Evolutionary conservation across 108 stramenopile species (phyloP).

Genomic region (Cyclotella choctawhatcheeana): DNA sequence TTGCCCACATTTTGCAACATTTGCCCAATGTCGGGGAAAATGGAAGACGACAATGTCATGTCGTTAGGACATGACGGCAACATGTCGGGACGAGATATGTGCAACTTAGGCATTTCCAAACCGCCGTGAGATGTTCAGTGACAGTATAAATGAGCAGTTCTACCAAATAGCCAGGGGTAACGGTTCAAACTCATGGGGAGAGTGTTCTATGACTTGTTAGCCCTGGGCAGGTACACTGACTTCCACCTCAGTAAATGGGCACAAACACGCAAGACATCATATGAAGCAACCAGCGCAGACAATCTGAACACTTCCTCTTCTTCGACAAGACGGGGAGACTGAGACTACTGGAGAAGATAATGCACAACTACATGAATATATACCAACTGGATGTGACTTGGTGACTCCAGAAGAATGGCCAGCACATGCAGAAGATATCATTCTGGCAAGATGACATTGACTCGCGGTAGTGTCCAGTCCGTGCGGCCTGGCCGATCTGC

Average conservation of each 20-base stretch:
- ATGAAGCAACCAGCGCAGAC: background rate
- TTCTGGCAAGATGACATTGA: background rate
- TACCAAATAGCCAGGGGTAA: background rate
- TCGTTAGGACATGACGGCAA: too few species aligned
- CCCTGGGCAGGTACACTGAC: constrained; percentile 6
- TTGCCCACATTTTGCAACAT: too few species aligned
- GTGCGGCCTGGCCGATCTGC: background rate
- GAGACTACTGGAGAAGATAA: background rate
- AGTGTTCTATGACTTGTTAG: constrained; percentile 17
- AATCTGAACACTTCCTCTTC: background rate
- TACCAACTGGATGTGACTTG: background rate
- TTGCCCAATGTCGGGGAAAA: too few species aligned
- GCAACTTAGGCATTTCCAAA: background rate
- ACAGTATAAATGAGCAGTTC: background rate
- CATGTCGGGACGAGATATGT: background rate
- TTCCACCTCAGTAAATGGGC: constrained; percentile 12
- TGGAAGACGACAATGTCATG: too few species aligned
- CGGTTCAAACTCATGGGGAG: background rate
- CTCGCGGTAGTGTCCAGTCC: background rate
- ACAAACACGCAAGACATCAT: background rate
- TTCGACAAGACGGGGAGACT: background rate
- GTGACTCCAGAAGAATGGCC: background rate
- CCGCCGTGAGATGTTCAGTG: constrained; percentile 16
- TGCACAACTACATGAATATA: background rate
- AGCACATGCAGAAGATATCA: background rate